These are phyloP conservation scores for Sphaerulina musiva DNA, from an alignment of 2,329 filamentous ascomycete species.

Conservation along the genomic window DNA sequence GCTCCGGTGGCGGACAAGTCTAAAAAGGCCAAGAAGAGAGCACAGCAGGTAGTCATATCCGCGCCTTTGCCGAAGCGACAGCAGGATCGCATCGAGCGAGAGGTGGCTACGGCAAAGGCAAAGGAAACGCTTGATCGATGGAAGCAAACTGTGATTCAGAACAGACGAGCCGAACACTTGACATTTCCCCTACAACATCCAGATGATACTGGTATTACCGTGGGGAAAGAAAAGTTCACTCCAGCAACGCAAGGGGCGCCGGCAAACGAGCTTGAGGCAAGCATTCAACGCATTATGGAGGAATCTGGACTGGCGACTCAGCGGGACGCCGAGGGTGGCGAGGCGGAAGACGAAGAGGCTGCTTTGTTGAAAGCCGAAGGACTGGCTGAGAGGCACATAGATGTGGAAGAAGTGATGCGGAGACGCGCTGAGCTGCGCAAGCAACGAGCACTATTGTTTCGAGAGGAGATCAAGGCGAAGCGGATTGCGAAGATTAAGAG, in stretches of 20 bases:
- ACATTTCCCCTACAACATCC: conserved; percentile 72
- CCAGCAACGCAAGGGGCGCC: conserved; percentile 54
- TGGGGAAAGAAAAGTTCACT: conserved; percentile 59
- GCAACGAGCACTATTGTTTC: conserved; percentile 76
- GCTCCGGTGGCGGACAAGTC: conserved; percentile 62
- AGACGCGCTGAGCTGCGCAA: conserved; percentile 68
- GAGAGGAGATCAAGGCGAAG: conserved; percentile 81
- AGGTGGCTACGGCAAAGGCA: conserved; percentile 79
- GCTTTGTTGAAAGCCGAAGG: conserved; percentile 64
- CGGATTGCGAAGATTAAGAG: conserved; percentile 99
- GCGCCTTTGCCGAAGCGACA: conserved; percentile 79
- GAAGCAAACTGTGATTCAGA: conserved; percentile 92
- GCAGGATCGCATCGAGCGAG: conserved; percentile 76
- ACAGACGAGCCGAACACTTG: conserved; percentile 83
- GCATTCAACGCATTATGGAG: conserved; percentile 81
- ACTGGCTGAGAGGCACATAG: conserved; percentile 64
- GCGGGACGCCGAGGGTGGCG: conserved; percentile 38
- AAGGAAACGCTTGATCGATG: conserved; percentile 86
- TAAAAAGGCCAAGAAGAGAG: conserved; percentile 45
- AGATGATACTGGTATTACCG: conserved; percentile 55
- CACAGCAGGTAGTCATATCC: conserved; percentile 47
- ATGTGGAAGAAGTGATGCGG: conserved; percentile 64
- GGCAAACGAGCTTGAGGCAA: conserved; percentile 73
- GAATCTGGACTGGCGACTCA: conserved; percentile 67
- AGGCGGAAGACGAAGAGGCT: conserved; percentile 50